Evolutionary conservation across 2,329 filamentous ascomycete species (phyloP), one percentile per base, ranked within the genome.

Genomic region (Ambrosiella cleistominuta): DNA sequence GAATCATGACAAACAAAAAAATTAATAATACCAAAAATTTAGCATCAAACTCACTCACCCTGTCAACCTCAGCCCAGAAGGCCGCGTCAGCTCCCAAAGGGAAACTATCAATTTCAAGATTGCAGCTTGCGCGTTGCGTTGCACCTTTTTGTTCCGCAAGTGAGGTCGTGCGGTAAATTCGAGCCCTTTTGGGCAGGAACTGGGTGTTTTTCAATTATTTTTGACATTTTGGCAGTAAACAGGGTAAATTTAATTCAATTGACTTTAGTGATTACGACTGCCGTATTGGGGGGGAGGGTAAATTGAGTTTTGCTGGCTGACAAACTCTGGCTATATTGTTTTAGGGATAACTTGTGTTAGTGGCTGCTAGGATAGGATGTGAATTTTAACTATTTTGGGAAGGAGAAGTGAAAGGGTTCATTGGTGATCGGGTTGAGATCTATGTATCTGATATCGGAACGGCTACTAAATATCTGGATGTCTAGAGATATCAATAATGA

Each of bases 51-150:
- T 53, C 27, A 12, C 17, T 1, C 49, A 12, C 36, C 13, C 50
- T 35, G 11, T 37, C 50, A 19, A 36, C 51, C 36, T 36, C 35
- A 53, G 27, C 35, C 51, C 44, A 17, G 51, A 53, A n/a, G 51
- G 51, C 51, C 51, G 37, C 51, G 51, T 53, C 51, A 53, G 35
- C 51, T 53, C 51, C 9, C 15, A 53, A 53, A 53, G 27, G 35
- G 51, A 27, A 53, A 53, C 51, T 53, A 36, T 19, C 51, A 53
- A 53, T 13, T 38, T 53, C 51, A 53, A 53, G 51, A 53, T 53
- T 53, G 13, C 51, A 53, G 51, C 51, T 53, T 53, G 51, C 35
- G 51, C 37, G 51, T 53, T 40, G 51, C 51, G 35, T 53, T 47
- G 51, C 17, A 53, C 51, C 51, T 53, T 53, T 52, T 53, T 53